Evolutionary conservation across 1,139 yeast genomes (phyloP), one percentile per base, ranked within the genome.

Genomic region (Lodderomyces pseudojiufengensis): DNA sequence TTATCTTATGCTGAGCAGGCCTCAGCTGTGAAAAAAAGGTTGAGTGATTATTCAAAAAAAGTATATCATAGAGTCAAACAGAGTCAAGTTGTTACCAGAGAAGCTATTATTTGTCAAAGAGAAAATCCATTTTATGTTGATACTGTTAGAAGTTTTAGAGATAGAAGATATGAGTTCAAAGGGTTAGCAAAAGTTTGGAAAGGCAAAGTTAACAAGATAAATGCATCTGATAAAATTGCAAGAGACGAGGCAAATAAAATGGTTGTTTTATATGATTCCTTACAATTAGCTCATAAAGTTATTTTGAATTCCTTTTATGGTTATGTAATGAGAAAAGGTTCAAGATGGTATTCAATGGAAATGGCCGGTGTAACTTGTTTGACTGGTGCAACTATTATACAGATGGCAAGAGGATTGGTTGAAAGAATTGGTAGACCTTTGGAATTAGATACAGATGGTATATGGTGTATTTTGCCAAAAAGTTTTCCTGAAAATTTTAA

Each of bases 321-420:
- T 32, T 94, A 94, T 54, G 98, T 92, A 15, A 94, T 94, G 98
- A 77, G 99, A 62, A 94, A 92, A 54, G 99, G 98, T 24, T 90
- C 97, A 0, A 74, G 99, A 44, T 94, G 99, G 99, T 94, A 90
- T 53, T 92, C 98, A 0, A 90, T 94, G 95, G 98, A 92, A 60
- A 94, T 94, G 98, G 99, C 98, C 0, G 99, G 98, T 44, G 95
- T 94, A 12, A 94, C 99, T 0, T 94, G 98, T 71, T 71, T 90
- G 37, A 94, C 98, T 0, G 99, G 99, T 40, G 97, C 98, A 0
- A 87, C 95, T 0, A 92, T 94, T 48, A 94, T 94, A 64, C 98
- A 94, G 60, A 84, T 90, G 92, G 99, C 98, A 0, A 71, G 98
- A 45, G 68, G 84, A 1, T 66, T 92, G 41, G 97, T 94, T n/a